These are phyloP conservation scores for Punica granatum DNA, from an alignment of 345 rosid genomes.

Conservation along the genomic window DNA sequence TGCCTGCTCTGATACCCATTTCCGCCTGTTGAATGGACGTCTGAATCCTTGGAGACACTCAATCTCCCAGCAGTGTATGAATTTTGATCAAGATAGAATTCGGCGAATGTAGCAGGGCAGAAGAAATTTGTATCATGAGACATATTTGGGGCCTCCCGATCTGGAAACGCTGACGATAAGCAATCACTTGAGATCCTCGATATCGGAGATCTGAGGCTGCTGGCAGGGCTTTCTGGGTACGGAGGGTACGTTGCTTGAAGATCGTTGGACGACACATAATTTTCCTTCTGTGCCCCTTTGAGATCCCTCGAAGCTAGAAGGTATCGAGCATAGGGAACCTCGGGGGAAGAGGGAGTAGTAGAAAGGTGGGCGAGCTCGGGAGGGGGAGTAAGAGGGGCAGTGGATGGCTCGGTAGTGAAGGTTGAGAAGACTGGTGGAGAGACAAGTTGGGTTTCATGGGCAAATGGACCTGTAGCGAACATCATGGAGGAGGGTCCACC, in stretches of 20 bases:
- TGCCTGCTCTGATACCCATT: slow-evolving; percentile 64
- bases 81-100: slow-evolving; percentile 72
- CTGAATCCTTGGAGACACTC: slow-evolving; percentile 87
- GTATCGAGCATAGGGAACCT: slow-evolving; percentile 44
- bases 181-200: slow-evolving; percentile 55
- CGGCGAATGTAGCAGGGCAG: slow-evolving; percentile 91
- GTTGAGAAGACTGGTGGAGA: slow-evolving; percentile 56
- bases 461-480: slow-evolving; percentile 43
- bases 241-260: slow-evolving; percentile 75
- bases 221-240: slow-evolving; percentile 86
- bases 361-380: slow-evolving; percentile 43
- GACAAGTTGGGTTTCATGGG: slow-evolving; percentile 45
- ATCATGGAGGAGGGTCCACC: slow-evolving; percentile 45
- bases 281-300: slow-evolving; percentile 40
- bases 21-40: slow-evolving; percentile 39
- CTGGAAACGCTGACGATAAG: slow-evolving; percentile 67
- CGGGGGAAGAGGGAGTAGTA: slow-evolving; percentile 48
- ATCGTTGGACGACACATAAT: slow-evolving; percentile 45
- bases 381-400: slow-evolving; percentile 51
- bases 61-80: slow-evolving; percentile 80
- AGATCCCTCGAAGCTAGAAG: slow-evolving; percentile 54
- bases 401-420: slow-evolving; percentile 47
- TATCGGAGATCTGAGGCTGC: slow-evolving; percentile 66
- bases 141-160: slow-evolving; percentile 44
- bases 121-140: slow-evolving; percentile 79